Conservation (phyloP, 2,329 filamentous ascomycete species). For the Aspergillus ruber region DNA sequence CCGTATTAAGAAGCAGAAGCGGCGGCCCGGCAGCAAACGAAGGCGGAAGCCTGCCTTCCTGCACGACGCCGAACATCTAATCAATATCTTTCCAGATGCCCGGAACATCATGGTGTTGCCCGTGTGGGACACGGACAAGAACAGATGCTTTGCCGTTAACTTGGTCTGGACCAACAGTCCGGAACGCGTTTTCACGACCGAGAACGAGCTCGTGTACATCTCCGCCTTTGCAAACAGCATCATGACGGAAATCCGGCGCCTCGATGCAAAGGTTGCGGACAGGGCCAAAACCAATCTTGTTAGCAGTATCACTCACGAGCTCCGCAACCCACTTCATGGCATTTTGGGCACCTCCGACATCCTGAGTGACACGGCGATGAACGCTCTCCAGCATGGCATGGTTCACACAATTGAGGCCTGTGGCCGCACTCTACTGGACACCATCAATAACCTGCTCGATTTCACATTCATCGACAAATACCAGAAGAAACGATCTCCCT, state of each 20-base stretch:
- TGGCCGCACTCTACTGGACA: slow-evolving; percentile 37
- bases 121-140: slow-evolving; percentile 25
- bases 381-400: slow-evolving; percentile 23
- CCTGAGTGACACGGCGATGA: slow-evolving; percentile 23
- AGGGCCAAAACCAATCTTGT: slow-evolving; percentile 30
- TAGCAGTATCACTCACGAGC: slow-evolving; percentile 29
- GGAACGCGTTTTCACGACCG: slow-evolving; percentile 17
- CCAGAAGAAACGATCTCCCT: slow-evolving; percentile 5
- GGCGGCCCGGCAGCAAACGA: slow-evolving; percentile 5
- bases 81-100: slow-evolving; percentile 18
- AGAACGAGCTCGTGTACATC: slow-evolving; percentile 23
- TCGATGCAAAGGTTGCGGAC: slow-evolving; percentile 25
- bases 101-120: slow-evolving; percentile 25
- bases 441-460: slow-evolving; percentile 35
- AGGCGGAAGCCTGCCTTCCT: slow-evolving; percentile 8
- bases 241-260: slow-evolving; percentile 26
- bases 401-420: slow-evolving; percentile 35
- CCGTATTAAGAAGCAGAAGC: slow-evolving; percentile 3
- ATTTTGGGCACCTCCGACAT: slow-evolving; percentile 30
- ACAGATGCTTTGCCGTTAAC: slow-evolving; percentile 23
- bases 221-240: slow-evolving; percentile 27
- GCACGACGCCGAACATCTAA: slow-evolving; percentile 13
- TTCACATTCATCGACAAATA: slow-evolving; percentile 18
- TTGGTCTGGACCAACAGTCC: slow-evolving; percentile 24
- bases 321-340: slow-evolving; percentile 31